phyloP scores from a whole-genome alignment of 2,329 filamentous ascomycete genomes.

The Claviceps arundinis region DNA sequence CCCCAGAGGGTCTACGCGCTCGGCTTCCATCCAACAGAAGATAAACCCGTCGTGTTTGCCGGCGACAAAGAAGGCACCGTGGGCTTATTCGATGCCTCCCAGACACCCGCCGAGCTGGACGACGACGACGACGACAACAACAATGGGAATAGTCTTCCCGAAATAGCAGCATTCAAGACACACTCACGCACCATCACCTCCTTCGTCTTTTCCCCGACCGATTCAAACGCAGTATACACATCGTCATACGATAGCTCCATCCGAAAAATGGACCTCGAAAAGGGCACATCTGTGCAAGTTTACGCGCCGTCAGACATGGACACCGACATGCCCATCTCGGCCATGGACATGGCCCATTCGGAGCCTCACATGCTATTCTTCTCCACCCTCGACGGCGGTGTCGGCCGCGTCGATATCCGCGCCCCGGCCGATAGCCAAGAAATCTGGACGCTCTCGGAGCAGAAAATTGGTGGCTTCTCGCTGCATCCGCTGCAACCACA shows the following conservation, averaged over 20 bases:
- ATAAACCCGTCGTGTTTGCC: slow-evolving; percentile 82
- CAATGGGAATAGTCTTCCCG: slow-evolving; percentile 51
- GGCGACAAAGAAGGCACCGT: slow-evolving; percentile 88
- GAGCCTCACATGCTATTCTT: slow-evolving; percentile 71
- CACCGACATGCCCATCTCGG: slow-evolving; percentile 68
- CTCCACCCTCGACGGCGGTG: slow-evolving; percentile 67
- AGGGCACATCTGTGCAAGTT: slow-evolving; percentile 65
- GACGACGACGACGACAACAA: slow-evolving; percentile 49
- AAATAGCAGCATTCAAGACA: slow-evolving; percentile 81
- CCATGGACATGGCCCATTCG: slow-evolving; percentile 61
- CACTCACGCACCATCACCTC: slow-evolving; percentile 81
- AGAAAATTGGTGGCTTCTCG: slow-evolving; percentile 92
- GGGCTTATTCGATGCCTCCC: slow-evolving; percentile 81
- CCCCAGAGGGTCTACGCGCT: slow-evolving; percentile 80
- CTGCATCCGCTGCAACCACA: slow-evolving; percentile 70
- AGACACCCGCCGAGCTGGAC: slow-evolving; percentile 45
- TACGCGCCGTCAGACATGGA: slow-evolving; percentile 60
- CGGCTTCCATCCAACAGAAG: slow-evolving; percentile 72
- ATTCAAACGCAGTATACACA: slow-evolving; percentile 65
- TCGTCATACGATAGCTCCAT: slow-evolving; percentile 91
- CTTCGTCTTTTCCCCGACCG: slow-evolving; percentile 62
- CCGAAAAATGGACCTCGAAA: slow-evolving; percentile 70
- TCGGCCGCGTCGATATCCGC: slow-evolving; percentile 72
- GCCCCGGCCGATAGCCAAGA: slow-evolving; percentile 41
- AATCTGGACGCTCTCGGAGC: slow-evolving; percentile 66